Percentiles rank a stretch among this genome's conserved stretches.
Evolutionary conservation across 495 filamentous ascomycete species (phyloP).

Genomic region (Annulohypoxylon bovei): DNA sequence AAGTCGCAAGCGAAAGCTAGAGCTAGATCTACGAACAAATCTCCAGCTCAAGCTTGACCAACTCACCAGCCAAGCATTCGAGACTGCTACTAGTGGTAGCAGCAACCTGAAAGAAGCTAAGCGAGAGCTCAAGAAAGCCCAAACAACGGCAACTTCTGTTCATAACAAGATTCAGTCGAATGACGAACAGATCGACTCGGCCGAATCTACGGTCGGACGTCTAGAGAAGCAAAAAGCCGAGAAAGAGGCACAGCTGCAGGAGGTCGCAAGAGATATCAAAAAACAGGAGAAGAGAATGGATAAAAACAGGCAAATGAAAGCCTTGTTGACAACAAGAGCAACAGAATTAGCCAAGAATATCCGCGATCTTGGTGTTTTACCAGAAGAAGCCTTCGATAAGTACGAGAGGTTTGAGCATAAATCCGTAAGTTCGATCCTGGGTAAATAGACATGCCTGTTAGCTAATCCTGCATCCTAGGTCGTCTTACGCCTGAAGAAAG

Average conservation of each 20-base stretch:
- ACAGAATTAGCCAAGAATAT: constrained; percentile 87
- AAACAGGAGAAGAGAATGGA: constrained; percentile 91
- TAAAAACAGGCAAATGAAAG: constrained; percentile 87
- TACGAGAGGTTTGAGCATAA: constrained; percentile 84
- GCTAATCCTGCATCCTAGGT: constrained; percentile 59
- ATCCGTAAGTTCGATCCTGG: constrained; percentile 57
- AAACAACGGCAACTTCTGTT: constrained; percentile 68
- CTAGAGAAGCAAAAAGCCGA: constrained; percentile 72
- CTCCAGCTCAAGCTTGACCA: constrained; percentile 87
- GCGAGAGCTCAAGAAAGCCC: constrained; percentile 80
- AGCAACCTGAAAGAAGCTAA: constrained; percentile 81
- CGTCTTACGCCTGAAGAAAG: constrained; percentile 86
- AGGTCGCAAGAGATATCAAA: constrained; percentile 82
- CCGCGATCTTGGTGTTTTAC: constrained; percentile 89
- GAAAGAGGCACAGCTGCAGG: constrained; percentile 73
- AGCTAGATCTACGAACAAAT: constrained; percentile 87
- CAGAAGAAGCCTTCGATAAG: constrained; percentile 92
- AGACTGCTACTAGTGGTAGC: constrained; percentile 67
- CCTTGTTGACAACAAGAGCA: constrained; percentile 76
- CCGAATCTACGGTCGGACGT: constrained; percentile 65
- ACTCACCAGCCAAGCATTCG: constrained; percentile 79
- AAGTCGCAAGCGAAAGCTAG: constrained; percentile 76
- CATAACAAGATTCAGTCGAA: constrained; percentile 73
- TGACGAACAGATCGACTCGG: constrained; percentile 75
- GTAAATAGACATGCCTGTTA: neutral